phyloP scores from a whole-genome alignment of 352 stramenopile species.

The Phytophthora ramorum region DNA sequence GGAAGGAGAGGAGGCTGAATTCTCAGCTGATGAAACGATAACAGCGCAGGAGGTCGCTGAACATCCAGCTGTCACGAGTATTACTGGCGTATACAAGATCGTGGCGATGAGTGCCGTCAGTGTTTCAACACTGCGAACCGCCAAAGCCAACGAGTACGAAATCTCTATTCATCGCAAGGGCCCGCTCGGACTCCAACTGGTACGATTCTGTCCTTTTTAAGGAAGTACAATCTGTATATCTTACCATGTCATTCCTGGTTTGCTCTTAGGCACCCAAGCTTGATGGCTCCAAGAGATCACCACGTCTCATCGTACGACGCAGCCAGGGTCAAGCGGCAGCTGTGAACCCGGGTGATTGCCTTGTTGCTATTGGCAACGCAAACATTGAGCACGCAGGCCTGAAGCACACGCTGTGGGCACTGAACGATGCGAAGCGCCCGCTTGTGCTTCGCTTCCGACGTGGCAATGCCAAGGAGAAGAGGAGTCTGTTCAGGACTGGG shows the following conservation, averaged over 20 bases:
- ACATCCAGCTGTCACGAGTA: slow-evolving; percentile 76
- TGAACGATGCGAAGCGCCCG: slow-evolving; percentile 78
- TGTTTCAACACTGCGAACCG: slow-evolving; percentile 74
- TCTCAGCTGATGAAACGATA: slow-evolving; percentile 74
- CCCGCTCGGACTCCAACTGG: slow-evolving; percentile 71
- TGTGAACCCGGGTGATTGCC: slow-evolving; percentile 82
- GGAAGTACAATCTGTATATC: neutral
- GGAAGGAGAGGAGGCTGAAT: slow-evolving; percentile 55
- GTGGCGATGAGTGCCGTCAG: slow-evolving; percentile 82
- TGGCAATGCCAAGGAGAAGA: slow-evolving; percentile 79
- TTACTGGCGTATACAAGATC: slow-evolving; percentile 86
- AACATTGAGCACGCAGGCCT: slow-evolving; percentile 88
- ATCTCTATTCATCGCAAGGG: slow-evolving; percentile 68
- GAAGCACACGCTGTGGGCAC: slow-evolving; percentile 86
- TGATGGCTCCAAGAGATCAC: slow-evolving; percentile 55
- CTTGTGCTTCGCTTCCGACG: slow-evolving; percentile 84
- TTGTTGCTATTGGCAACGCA: slow-evolving; percentile 81
- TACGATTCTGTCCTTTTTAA: slow-evolving; percentile 25
- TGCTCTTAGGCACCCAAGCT: slow-evolving; percentile 50
- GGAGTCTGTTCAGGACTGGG: slow-evolving; percentile 68
- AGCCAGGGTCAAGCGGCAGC: slow-evolving; percentile 73
- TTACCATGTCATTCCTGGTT: slow-evolving; percentile 16
- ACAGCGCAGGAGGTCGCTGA: slow-evolving; percentile 72
- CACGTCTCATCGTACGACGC: slow-evolving; percentile 77
- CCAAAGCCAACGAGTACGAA: slow-evolving; percentile 87